Percentiles rank a stretch among this genome's conserved stretches.
phyloP scores from a whole-genome alignment of 2,329 filamentous ascomycete genomes.

The Pseudogymnoascus destructans region DNA sequence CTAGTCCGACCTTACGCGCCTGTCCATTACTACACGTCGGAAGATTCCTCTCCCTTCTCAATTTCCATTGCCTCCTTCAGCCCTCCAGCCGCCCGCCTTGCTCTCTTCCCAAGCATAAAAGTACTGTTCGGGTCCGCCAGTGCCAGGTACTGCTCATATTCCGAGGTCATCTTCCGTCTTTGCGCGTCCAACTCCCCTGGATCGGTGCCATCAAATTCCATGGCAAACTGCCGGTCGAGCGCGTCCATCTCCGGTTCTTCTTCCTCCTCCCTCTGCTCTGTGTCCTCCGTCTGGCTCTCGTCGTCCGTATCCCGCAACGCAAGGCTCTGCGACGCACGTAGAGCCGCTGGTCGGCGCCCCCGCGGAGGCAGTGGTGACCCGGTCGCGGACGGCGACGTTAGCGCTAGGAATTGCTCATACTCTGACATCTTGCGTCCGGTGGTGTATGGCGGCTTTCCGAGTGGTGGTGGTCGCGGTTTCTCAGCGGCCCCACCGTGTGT shows the following conservation, averaged over 20 bases:
- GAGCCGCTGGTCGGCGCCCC: conserved; percentile 10
- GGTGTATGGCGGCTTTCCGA: not conserved
- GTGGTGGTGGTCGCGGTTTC: not conserved
- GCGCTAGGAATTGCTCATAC: conserved; percentile 10
- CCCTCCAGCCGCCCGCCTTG: conserved; percentile 13
- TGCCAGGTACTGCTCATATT: conserved; percentile 24
- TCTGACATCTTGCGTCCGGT: conserved; percentile 10
- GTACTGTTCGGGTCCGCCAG: conserved; percentile 18
- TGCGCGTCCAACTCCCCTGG: conserved; percentile 11
- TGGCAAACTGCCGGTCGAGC: conserved; percentile 14
- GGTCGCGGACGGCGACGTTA: not conserved
- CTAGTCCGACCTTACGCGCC: not conserved
- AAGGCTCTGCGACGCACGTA: conserved; percentile 8
- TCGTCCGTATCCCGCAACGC: conserved; percentile 9
- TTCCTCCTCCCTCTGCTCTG: conserved; percentile 16
- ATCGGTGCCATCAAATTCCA: too few species aligned
- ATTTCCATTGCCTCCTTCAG: conserved; percentile 8
- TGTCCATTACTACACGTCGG: not conserved
- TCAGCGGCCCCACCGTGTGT: not conserved
- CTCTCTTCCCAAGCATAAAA: conserved; percentile 19
- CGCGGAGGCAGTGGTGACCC: conserved; percentile 9
- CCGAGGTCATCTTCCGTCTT: conserved; percentile 14
- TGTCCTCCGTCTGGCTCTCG: conserved; percentile 10
- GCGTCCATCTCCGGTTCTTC: conserved; percentile 12
- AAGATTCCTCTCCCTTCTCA: not conserved